A percentile compares a stretch with the other conserved stretches of the same genome.
phyloP scores from a whole-genome alignment of 2,329 filamentous ascomycete species.

The Geoglossum cookeanum region DNA sequence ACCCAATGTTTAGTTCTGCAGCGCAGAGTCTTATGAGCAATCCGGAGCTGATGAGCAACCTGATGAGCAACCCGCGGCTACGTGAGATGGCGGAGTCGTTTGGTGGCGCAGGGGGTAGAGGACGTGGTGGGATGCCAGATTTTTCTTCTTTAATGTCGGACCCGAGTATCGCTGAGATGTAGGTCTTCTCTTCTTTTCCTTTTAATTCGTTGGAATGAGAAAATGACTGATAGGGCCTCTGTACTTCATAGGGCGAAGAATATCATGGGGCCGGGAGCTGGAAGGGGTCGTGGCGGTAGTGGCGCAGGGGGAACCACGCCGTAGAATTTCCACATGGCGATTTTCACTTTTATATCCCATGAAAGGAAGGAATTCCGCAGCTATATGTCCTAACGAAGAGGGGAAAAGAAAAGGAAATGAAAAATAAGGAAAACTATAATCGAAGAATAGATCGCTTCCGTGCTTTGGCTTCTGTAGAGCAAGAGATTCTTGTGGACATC shows the following conservation, averaged over 20 bases:
- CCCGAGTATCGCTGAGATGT: constrained; percentile 84
- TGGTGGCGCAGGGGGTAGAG: constrained; percentile 22
- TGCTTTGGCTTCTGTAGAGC: too few relatives aligned
- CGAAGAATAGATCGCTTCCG: too few relatives aligned
- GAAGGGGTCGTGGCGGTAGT: neutral
- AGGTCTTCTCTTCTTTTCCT: constrained; percentile 26
- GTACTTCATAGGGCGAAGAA: constrained; percentile 35
- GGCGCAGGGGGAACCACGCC: neutral
- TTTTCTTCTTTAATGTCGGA: constrained; percentile 75
- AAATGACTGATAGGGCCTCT: neutral
- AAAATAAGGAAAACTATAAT: too few relatives aligned
- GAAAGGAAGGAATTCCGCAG: neutral
- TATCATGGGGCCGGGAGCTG: constrained; percentile 35
- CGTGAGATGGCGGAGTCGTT: constrained; percentile 75
- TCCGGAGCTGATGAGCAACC: constrained; percentile 72
- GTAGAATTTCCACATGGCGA: neutral
- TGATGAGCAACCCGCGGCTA: constrained; percentile 87
- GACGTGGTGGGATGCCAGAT: constrained; percentile 67
- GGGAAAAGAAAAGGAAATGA: neutral
- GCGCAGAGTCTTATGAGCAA: constrained; percentile 96
- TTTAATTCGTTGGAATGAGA: neutral
- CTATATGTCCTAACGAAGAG: neutral
- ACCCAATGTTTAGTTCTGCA: constrained; percentile 97
- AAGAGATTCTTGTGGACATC: neutral
- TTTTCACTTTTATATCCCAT: neutral